Conservation (phyloP, 202 grass and related monocot genomes). For the Zizania palustris region DNA sequence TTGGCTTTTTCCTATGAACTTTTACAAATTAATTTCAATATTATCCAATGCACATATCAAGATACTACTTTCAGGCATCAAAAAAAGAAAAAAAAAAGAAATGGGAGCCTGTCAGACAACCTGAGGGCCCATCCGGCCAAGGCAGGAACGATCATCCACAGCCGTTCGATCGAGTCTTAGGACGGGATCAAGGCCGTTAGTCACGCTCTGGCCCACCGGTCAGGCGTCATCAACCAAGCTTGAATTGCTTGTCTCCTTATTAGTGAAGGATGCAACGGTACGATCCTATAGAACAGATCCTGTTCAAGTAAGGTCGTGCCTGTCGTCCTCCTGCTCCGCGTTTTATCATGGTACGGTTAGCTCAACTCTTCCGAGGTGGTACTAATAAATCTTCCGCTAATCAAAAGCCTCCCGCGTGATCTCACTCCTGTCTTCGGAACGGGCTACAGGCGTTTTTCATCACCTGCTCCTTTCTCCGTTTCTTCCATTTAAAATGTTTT, state of each 20-base stretch:
- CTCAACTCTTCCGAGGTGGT: neutral
- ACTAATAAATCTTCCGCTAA: neutral
- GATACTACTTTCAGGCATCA: too few species aligned
- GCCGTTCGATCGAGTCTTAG: fast-evolving
- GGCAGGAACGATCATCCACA: conserved; percentile 48
- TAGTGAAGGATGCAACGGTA: conserved; percentile 53
- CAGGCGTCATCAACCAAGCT: conserved; percentile 8
- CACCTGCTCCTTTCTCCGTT: too few species aligned
- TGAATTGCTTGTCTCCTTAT: conserved; percentile 18
- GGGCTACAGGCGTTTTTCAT: too few species aligned
- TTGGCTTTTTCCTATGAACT: too few species aligned
- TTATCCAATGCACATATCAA: too few species aligned
- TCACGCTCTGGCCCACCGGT: conserved; percentile 47
- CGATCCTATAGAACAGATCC: conserved; percentile 54
- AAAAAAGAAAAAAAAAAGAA: neutral
- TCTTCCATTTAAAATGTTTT: too few species aligned
- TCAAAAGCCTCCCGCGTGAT: too few species aligned
- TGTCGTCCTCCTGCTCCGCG: too few species aligned
- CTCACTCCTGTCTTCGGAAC: too few species aligned
- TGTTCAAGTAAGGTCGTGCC: conserved; percentile 55
- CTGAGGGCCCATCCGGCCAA: conserved; percentile 1
- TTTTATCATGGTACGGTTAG: too few species aligned
- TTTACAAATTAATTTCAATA: too few species aligned
- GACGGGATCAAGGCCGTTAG: neutral
- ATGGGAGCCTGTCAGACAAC: conserved; percentile 44